Evolutionary conservation across 805 yeast genomes (phyloP), one percentile per base, ranked within the genome.

Genomic region (Suhomyces tanzawaensis): DNA sequence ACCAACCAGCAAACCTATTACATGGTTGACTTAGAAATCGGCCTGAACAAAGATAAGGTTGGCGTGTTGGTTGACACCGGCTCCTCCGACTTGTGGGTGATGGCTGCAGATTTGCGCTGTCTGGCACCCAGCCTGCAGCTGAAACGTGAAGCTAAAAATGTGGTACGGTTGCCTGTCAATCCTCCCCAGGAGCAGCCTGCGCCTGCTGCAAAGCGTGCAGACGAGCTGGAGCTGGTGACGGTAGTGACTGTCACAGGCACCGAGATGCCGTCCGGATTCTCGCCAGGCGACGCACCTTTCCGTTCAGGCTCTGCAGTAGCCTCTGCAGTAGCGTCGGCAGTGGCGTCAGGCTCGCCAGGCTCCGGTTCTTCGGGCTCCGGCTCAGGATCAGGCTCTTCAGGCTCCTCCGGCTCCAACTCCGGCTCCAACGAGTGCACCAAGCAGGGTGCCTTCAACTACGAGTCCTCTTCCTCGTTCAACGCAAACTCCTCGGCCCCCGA

Each of bases 381-480:
- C 15, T 14, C 26, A 1, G 14, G 13, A 3, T 32, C 27, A 4
- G 32, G 21, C 2, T 14, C 34, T 24, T 11, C 32, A 4, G 37
- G 45, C 6, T 24, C 34, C 11, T 9, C 32, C n/a, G 37, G 35
- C 11, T 30, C 39, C 3, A 40, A 41, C 15, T 19, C 36, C 7
- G 17, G 29, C 1, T 39, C 70, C 17, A 55, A 62, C 39, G 62
- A 68, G 7, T 76, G 82, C 48, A 61, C 71, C 2, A 30, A 48
- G 9, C 65, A 65, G 48, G 82, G 82, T 4, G 71, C 80, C 1
- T 76, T 75, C 52, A 66, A 70, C 47, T 62, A 72, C 6, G 51
- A 48, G 4, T 36, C 46, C 4, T 74, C 80, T 1, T 45, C 51
- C 19, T 38, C 74, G 1, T 76, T 69, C 58, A 45, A 52, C 5